Conservation (phyloP, 2,329 filamentous ascomycete species). For the Colletotrichum orchidophilum region DNA sequence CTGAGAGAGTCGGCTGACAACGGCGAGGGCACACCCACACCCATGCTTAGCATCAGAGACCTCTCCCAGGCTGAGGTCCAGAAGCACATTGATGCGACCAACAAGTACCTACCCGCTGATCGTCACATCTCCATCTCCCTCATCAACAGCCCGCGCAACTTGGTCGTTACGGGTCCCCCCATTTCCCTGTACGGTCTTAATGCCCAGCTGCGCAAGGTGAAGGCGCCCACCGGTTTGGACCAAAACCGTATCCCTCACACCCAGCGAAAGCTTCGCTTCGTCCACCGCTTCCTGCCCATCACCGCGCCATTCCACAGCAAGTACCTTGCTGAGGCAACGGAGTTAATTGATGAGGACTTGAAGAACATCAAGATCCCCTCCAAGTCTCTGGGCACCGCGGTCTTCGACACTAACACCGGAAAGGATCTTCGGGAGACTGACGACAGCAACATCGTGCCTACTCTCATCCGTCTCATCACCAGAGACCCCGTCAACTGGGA, state of each 20-base stretch:
- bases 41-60: slow-evolving; percentile 97
- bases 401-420: slow-evolving; percentile 91
- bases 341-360: slow-evolving; percentile 86
- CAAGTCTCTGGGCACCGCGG: slow-evolving; percentile 79
- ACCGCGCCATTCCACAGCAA: slow-evolving; percentile 98
- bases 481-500: slow-evolving; percentile 97
- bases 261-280: slow-evolving; percentile 94
- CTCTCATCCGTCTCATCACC: slow-evolving; percentile 91
- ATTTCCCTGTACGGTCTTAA: slow-evolving; percentile 97
- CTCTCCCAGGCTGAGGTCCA: slow-evolving; percentile 88
- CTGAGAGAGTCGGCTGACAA: slow-evolving; percentile 93
- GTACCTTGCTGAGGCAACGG: slow-evolving; percentile 84
- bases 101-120: slow-evolving; percentile 92
- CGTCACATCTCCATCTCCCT: slow-evolving; percentile 95
- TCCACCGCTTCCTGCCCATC: slow-evolving; percentile 96
- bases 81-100: slow-evolving; percentile 95
- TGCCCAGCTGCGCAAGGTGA: slow-evolving; percentile 92
- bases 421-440: slow-evolving; percentile 79
- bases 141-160: slow-evolving; percentile 95
- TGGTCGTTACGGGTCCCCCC: slow-evolving; percentile 95
- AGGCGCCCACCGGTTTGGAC: slow-evolving; percentile 95
- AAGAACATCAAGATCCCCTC: slow-evolving; percentile 82
- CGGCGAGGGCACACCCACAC: slow-evolving; percentile 94
- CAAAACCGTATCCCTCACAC: slow-evolving; percentile 95
- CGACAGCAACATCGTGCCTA: slow-evolving; percentile 83